Percentiles rank a stretch among this genome's conserved stretches.
These are phyloP conservation scores for Pulveroboletus sp. DNA, from an alignment of 768 basidiomycete genomes.

Conservation along the genomic window DNA sequence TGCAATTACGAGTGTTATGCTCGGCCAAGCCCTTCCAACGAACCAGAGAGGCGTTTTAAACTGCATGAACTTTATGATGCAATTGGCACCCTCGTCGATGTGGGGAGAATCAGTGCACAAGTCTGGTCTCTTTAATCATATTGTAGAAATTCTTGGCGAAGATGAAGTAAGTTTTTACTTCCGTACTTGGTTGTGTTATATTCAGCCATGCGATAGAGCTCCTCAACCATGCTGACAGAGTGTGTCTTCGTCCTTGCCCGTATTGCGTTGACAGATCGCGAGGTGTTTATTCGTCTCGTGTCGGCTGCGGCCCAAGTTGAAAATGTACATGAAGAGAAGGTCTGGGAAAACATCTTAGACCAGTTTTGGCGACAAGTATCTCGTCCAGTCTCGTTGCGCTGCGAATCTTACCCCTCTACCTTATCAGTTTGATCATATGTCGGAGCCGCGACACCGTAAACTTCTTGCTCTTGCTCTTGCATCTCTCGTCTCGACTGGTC, in stretches of 20 bases:
- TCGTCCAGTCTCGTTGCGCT: constrained; percentile 3
- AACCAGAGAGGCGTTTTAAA: constrained; percentile 65
- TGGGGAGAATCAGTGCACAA: constrained; percentile 75
- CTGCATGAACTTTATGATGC: constrained; percentile 54
- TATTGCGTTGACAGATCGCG: constrained; percentile 59
- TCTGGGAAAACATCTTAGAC: constrained; percentile 67
- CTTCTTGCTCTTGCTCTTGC: constrained; percentile 80
- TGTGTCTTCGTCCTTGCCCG: constrained; percentile 72
- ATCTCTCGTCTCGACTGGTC: constrained; percentile 68
- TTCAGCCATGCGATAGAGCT: constrained; percentile 22
- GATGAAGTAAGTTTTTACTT: constrained; percentile 51
- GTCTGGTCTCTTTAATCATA: constrained; percentile 64
- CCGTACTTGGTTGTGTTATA: not conserved
- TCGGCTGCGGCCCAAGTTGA: constrained; percentile 50
- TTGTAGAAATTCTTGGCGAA: constrained; percentile 56
- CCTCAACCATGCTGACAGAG: constrained; percentile 49
- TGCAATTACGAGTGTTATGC: constrained; percentile 49
- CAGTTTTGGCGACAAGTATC: constrained; percentile 80
- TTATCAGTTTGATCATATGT: constrained; percentile 83
- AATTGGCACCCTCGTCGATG: constrained; percentile 52
- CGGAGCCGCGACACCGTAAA: constrained; percentile 80
- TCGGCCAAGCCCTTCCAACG: constrained; percentile 40
- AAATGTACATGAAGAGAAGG: constrained; percentile 43
- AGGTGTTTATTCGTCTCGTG: constrained; percentile 69
- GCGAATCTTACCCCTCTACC: constrained; percentile 1